Evolutionary conservation across 1,284 basidiomycete genomes (phyloP).

Genomic region (Rhodotorula sp.): DNA sequence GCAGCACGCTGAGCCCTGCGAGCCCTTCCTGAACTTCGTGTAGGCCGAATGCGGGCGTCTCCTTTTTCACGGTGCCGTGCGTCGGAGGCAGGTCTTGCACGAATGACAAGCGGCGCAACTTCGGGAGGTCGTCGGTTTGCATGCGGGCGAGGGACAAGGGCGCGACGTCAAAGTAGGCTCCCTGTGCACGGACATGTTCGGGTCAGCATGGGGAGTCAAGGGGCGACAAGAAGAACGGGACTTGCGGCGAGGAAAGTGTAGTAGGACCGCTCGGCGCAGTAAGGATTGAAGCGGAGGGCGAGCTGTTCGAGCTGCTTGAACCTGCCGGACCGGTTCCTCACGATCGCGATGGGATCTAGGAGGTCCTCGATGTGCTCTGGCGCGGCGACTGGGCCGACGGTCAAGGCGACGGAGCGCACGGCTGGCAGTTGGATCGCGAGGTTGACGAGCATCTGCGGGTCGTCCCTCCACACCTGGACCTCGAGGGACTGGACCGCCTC

Average conservation of each 20-base stretch:
- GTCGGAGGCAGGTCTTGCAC: constrained; percentile 37
- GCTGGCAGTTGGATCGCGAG: constrained; percentile 28
- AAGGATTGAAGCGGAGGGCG: constrained; percentile 44
- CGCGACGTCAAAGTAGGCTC: constrained; percentile 36
- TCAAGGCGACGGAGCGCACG: constrained; percentile 20
- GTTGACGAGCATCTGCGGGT: constrained; percentile 43
- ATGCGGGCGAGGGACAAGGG: constrained; percentile 17
- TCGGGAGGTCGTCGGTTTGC: constrained; percentile 13
- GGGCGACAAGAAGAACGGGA: not conserved
- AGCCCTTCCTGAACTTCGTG: constrained; percentile 21
- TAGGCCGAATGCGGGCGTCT: constrained; percentile 34
- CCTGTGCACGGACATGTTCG: constrained; percentile 7
- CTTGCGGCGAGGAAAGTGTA: constrained; percentile 43
- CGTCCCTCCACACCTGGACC: constrained; percentile 40
- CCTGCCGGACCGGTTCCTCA: not conserved
- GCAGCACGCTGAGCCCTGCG: not conserved
- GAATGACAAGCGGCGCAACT: constrained; percentile 25
- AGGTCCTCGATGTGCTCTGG: constrained; percentile 43
- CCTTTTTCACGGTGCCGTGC: constrained; percentile 22
- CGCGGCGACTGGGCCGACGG: constrained; percentile 40
- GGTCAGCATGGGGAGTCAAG: no score
- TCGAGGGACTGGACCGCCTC: constrained; percentile 13
- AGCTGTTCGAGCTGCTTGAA: constrained; percentile 30
- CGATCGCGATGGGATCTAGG: constrained; percentile 15
- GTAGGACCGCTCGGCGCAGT: constrained; percentile 39